Base-by-base conservation (phyloP, 2,329 filamentous ascomycete species). In the Pseudocercospora crystallina region DNA sequence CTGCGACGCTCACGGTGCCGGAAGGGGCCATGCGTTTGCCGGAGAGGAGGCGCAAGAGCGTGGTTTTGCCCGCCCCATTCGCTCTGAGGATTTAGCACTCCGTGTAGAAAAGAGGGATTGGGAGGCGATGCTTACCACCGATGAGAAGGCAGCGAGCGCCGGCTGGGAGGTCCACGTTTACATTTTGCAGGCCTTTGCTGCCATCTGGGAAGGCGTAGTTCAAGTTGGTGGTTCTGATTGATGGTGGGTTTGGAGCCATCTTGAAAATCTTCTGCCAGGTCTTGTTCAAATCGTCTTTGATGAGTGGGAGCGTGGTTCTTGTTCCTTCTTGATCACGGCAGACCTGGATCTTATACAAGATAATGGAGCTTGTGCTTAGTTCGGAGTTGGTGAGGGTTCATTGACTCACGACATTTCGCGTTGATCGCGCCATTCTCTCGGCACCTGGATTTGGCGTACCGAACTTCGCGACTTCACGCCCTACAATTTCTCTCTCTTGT, bases 41-140 rank as follows among this genome's bases (percentile, higher is more conserved):
- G 13, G 91, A 90, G 53, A 99, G 84, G 38, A 99, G 87, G 53
- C 91, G 91, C 40, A 99, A 85, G 50, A 99, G 85, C 0, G 94
- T 99, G 8, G 94, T 97, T 76, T 99, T 99, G 60, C 94, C 94
- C 14, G 94, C 92, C 57, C 94, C 94, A 71, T 99, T 99, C 69
- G 94, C 82, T 84, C 60, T 59, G 59, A 53, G 61, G 60, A 67
- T 64, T 61, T 61, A 63, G 61, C 49, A 54, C 43, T 56, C 20
- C 40, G 40, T 56, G 40, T 54, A 43, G 65, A 15, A 53, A 41
- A 38, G 41, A 12, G 30, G 44, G 9, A 41, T 17, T 5, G 32
- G 34, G 15, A 37, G 43, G 30, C 11, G 31, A 17, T 43, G 60
- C 64, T 67, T 75, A 83, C 82, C 92, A 64, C 94, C 94, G 66